Percentiles rank a stretch among this genome's conserved stretches.
Conservation (phyloP, 495 filamentous ascomycete genomes). For the Penicillium mononematosum region DNA sequence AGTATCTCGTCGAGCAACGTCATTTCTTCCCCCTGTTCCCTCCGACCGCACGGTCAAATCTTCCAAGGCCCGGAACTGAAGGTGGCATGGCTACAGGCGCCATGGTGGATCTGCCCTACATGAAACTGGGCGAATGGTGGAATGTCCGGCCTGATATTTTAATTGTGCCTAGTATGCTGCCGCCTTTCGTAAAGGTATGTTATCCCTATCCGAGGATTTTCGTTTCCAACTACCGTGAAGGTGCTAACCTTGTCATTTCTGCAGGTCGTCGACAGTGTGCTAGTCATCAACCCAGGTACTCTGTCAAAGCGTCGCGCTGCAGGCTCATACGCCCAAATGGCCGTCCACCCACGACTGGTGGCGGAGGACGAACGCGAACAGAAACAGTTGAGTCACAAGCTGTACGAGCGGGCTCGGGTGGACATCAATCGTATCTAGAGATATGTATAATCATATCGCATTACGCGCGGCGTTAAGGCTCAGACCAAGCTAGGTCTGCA, state of each 20-base stretch:
- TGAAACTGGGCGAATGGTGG: constrained; percentile 88
- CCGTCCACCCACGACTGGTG: constrained; percentile 61
- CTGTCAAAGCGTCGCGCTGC: constrained; percentile 78
- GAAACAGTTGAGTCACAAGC: constrained; percentile 63
- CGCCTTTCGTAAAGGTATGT: constrained; percentile 81
- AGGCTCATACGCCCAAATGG: constrained; percentile 78
- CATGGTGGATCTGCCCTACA: constrained; percentile 76
- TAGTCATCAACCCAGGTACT: constrained; percentile 84
- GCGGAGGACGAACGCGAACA: constrained; percentile 58
- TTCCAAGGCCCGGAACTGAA: constrained; percentile 61
- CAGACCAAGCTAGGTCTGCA: neutral
- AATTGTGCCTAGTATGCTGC: constrained; percentile 77
- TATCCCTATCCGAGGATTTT: neutral
- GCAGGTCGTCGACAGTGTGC: constrained; percentile 79
- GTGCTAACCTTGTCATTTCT: constrained; percentile 5
- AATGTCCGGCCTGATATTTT: constrained; percentile 81
- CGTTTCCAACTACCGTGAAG: neutral
- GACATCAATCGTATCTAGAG: constrained; percentile 75
- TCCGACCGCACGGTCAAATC: constrained; percentile 60
- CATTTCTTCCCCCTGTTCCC: constrained; percentile 91
- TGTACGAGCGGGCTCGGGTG: constrained; percentile 80
- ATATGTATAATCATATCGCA: constrained; percentile 29
- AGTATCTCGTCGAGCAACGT: constrained; percentile 79
- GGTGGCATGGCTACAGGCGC: constrained; percentile 65
- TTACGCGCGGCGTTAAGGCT: constrained; percentile 26